Evolutionary conservation across 805 yeast genomes (phyloP), one percentile per base, ranked within the genome.

Genomic region (Tetrapisispora taiwanensis): DNA sequence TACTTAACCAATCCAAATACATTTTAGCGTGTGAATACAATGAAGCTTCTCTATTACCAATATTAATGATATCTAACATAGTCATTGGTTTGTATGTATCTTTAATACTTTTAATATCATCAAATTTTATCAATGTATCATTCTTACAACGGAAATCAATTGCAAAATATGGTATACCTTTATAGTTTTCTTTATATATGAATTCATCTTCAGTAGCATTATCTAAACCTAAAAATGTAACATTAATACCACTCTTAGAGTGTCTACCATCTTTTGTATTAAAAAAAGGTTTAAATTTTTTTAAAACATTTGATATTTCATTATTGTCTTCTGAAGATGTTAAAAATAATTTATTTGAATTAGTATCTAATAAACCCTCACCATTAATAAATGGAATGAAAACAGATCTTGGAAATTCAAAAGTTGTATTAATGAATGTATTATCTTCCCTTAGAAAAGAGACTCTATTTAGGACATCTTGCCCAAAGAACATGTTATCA

Each of bases 1-100:
- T 76, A 43, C 66, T 62, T 39, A 84, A 68, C 96, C 97, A 90
- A 62, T 89, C 95, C 43, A 88, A 56, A 57, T 79, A 84, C 79
- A 84, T 86, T 46, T 81, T 77, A 0, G 85, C 90, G 56, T 89
- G 92, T 3, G 95, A 81, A 50, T 76, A 81, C 19, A 87, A 58
- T 3, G 86, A 76, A 0, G 87, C 82, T 42, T 81, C 83, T 14
- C 45, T 48, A 38, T 61, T 61, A 3, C 50, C 34, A 36, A 65
- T 37, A 7, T 51, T 48, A 33, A 57, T 50, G 26, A 52, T 41
- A 12, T 31, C 47, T 28, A 26, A 4, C n/a, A 42, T 20, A 4
- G 41, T 22, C 17, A 41, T 30, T 2, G 30, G 17, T 28, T 34
- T 26, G 18, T 14, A 28, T 13, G 19, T 18, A 9, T 28, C 19